Percentiles rank a stretch among this genome's conserved stretches.
Evolutionary conservation across 2,329 filamentous ascomycete genomes (phyloP).

Genomic region (Alternaria sp.): DNA sequence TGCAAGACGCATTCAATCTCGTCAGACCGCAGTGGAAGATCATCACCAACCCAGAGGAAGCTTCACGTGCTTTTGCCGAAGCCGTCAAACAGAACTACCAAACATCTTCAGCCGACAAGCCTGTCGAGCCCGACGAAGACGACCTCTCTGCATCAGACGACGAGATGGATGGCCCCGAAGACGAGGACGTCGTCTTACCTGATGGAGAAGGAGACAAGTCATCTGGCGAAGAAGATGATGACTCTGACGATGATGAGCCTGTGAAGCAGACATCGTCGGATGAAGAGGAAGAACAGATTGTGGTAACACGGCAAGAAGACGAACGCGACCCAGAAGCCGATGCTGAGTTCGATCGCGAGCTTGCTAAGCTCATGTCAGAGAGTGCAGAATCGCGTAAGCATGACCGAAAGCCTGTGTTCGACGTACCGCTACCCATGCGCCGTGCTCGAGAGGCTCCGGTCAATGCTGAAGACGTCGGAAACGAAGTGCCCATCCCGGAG

Average conservation of each 20-base stretch:
- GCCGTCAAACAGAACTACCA: constrained; percentile 93
- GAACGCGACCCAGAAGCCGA: constrained; percentile 91
- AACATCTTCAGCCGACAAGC: constrained; percentile 72
- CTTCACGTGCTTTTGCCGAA: constrained; percentile 80
- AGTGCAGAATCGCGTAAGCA: constrained; percentile 95
- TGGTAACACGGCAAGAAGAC: constrained; percentile 90
- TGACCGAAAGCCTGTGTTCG: constrained; percentile 91
- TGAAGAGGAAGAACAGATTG: constrained; percentile 83
- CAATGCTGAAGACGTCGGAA: constrained; percentile 49
- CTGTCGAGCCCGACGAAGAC: constrained; percentile 72
- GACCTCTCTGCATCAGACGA: constrained; percentile 79
- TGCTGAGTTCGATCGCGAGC: constrained; percentile 96
- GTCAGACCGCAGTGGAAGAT: constrained; percentile 94
- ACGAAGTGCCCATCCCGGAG: constrained; percentile 49
- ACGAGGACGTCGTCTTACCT: constrained; percentile 49
- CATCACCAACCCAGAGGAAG: constrained; percentile 80
- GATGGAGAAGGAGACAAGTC: constrained; percentile 63
- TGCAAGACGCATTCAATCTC: constrained; percentile 87
- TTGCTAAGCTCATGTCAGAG: constrained; percentile 98
- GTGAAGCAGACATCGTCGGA: constrained; percentile 65
- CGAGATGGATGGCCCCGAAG: constrained; percentile 61
- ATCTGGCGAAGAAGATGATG: constrained; percentile 62
- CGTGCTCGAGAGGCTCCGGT: constrained; percentile 65
- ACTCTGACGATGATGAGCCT: constrained; percentile 55
- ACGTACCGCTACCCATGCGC: constrained; percentile 95